Base-by-base conservation (phyloP, 176 grass and related monocot species). In the Oryza officinalis region DNA sequence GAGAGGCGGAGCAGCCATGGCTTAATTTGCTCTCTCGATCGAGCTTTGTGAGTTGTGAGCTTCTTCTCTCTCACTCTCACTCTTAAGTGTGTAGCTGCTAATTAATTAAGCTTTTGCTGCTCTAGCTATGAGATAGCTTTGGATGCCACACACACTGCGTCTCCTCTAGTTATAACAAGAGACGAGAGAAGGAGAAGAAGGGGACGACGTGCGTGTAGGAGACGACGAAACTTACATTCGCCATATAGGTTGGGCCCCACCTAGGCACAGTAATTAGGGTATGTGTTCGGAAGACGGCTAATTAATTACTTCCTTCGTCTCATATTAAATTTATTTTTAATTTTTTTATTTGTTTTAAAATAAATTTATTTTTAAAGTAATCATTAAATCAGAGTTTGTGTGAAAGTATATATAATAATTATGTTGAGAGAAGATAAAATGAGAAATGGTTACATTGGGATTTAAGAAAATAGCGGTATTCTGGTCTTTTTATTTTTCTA, bases 1-100 rank as follows among this genome's bases (percentile, higher is more conserved):
- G 46, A 98, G 88, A 50, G 86, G 86, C n/a, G 85, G n/a, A 69
- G 63, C 89, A 69, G 67, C 91, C 85, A 86, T 83, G 77, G 13
- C 3, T 2, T 6, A 7, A 11, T 1, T 15, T 3, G 2, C 70
- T 60, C 22, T 5, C 14, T 60, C 54, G 4, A 35, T 60, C 54
- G 37, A 38, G 37, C 37, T 38, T 38, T 38, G 37, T 38, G 7
- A 35, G n/a, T n/a, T n/a, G n/a, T n/a, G n/a, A 38, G 37, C 54
- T 2, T 60, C 50, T 60, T 60, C 52, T 59, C 52, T 59, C 52
- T 59, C 54, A 22, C 54, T 22, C 5, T 6, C 4, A 38, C 7
- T 38, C 37, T 38, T n/a, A n/a, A 4, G 8, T 57, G 52, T 57
- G 52, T 60, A 8, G 54, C 22, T 23, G n/a, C 57, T 52, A 11